Evolutionary conservation across 2,329 filamentous ascomycete genomes (phyloP).

Genomic region (Bisporella sp.): DNA sequence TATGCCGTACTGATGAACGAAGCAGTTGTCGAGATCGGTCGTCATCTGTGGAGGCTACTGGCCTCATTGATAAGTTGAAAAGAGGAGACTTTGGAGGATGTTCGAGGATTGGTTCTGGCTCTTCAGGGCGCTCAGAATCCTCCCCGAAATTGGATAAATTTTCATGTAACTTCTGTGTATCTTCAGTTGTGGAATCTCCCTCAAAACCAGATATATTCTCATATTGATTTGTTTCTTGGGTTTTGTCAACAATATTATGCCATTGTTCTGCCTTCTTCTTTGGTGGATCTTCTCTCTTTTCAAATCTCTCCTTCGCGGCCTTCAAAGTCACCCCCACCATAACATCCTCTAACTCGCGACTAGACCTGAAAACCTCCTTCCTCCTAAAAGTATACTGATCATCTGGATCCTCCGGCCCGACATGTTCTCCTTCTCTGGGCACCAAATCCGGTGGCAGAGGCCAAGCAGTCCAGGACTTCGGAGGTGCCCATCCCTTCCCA

Average conservation of each 20-base stretch:
- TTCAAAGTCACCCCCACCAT: conserved; percentile 60
- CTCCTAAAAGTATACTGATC: conserved; percentile 45
- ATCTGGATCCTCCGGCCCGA: conserved; percentile 37
- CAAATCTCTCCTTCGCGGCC: conserved; percentile 60
- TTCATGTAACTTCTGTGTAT: not conserved
- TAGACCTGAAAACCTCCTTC: conserved; percentile 39
- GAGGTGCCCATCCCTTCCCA: conserved; percentile 29
- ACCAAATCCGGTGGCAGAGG: conserved; percentile 59
- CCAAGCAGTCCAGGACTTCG: conserved; percentile 76
- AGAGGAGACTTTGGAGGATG: conserved; percentile 1
- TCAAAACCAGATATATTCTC: not conserved
- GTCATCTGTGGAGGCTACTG: conserved; percentile 63
- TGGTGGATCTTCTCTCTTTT: conserved; percentile 22
- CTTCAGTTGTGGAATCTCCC: conserved; percentile 12
- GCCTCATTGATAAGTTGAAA: conserved; percentile 20
- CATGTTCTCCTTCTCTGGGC: conserved; percentile 48
- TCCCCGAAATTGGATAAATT: conserved; percentile 8
- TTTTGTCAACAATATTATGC: not conserved
- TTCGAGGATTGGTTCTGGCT: not conserved
- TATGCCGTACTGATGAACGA: conserved; percentile 60
- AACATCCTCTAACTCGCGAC: conserved; percentile 61
- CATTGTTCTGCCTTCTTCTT: too few species aligned
- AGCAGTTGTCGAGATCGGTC: conserved; percentile 58
- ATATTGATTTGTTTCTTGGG: not conserved
- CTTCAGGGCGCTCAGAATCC: conserved; percentile 9